A percentile compares a stretch with the other conserved stretches of the same genome.
These are phyloP conservation scores for Aspergillus sparsus DNA, from an alignment of 495 filamentous ascomycete species.

Conservation along the genomic window DNA sequence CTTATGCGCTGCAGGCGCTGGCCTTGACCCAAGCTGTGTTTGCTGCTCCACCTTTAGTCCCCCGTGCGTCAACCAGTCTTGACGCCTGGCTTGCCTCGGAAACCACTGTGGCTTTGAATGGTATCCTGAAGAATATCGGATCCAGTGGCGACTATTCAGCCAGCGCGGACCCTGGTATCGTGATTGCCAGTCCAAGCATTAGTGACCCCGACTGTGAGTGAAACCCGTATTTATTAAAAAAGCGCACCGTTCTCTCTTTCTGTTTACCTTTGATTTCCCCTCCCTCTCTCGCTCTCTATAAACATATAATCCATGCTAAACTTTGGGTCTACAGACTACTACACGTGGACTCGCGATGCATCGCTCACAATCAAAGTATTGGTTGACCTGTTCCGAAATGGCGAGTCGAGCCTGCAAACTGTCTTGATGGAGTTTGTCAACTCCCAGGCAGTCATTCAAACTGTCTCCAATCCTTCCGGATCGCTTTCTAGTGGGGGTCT, in stretches of 20 bases:
- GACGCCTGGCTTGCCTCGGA: conserved; percentile 57
- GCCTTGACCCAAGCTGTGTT: conserved; percentile 26
- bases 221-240: neutral
- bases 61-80: conserved; percentile 27
- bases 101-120: conserved; percentile 48
- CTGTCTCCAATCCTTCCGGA: conserved; percentile 61
- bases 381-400: conserved; percentile 58
- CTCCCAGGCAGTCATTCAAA: conserved; percentile 60
- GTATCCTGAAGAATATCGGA: conserved; percentile 64
- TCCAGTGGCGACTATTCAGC: conserved; percentile 47
- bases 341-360: conserved; percentile 70
- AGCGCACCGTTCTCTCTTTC: neutral
- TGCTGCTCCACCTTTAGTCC: conserved; percentile 25
- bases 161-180: conserved; percentile 19
- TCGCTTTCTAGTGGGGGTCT: conserved; percentile 44
- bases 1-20: conserved; percentile 30
- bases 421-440: conserved; percentile 56
- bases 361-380: conserved; percentile 62
- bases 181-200: conserved; percentile 1
- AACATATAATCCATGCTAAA: neutral
- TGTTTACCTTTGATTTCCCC: too few relatives aligned
- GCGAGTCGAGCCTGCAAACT: conserved; percentile 52
- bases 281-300: neutral
- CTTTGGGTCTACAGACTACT: conserved; percentile 36
- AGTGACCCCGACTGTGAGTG: neutral